These are phyloP conservation scores for Papilionanthe hybrid DNA, from an alignment of 116 monocot genomes.

Conservation along the genomic window DNA sequence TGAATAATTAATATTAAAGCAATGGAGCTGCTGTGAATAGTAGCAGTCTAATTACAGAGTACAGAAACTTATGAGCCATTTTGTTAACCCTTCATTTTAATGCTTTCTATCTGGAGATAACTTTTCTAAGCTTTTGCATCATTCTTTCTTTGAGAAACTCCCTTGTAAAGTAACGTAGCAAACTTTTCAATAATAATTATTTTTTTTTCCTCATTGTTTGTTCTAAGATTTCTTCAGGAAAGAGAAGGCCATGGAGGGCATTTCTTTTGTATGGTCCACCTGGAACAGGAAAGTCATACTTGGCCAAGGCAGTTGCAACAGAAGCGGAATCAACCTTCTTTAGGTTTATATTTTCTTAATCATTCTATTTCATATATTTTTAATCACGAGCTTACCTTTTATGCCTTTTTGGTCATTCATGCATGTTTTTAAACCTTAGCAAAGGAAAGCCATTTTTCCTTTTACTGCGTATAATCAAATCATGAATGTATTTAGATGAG, in stretches of 20 bases:
- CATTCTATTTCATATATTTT: background rate
- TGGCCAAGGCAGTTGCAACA: conserved; percentile 97
- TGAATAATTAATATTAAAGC: background rate
- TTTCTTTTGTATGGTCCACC: conserved; percentile 98
- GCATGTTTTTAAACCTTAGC: background rate
- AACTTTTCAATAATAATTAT: background rate
- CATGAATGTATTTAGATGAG: background rate
- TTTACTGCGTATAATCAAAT: background rate
- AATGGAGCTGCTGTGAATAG: background rate
- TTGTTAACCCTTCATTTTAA: background rate
- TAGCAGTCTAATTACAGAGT: background rate
- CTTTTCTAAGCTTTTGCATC: background rate
- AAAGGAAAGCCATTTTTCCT: background rate
- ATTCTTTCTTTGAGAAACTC: background rate
- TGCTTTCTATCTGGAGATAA: background rate
- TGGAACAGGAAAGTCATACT: conserved; percentile 98
- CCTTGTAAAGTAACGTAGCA: background rate
- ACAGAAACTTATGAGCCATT: background rate
- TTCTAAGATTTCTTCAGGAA: conserved; percentile 43
- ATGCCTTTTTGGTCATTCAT: background rate
- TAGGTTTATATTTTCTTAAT: conserved; percentile 42
- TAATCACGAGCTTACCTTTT: background rate
- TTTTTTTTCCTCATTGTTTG: background rate
- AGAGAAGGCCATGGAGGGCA: conserved; percentile 94
- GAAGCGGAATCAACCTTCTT: conserved; percentile 98